Percentiles rank a stretch among this genome's conserved stretches.
These are phyloP conservation scores for Agroathelia rolfsii DNA, from an alignment of 1,284 basidiomycete species.

Conservation along the genomic window DNA sequence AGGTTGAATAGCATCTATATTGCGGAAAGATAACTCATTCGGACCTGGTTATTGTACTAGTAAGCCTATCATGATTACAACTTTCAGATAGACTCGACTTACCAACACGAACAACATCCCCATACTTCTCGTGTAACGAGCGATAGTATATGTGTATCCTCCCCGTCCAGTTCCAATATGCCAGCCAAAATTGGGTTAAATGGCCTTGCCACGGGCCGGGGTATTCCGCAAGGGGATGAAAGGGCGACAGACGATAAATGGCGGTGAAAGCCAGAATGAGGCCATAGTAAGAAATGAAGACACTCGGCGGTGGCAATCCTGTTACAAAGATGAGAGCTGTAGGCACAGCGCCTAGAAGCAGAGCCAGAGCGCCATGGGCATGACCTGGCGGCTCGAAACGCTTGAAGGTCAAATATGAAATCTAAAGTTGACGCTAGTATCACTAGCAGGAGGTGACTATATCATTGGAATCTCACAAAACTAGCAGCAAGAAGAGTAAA, in stretches of 20 bases:
- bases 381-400: conserved; percentile 1
- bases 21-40: conserved; percentile 27
- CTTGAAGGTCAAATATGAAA: conserved; percentile 2
- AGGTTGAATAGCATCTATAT: conserved; percentile 18
- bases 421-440: not conserved
- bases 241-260: conserved; percentile 17
- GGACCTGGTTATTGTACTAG: conserved; percentile 29
- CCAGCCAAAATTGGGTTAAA: conserved; percentile 11
- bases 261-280: too few species aligned
- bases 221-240: conserved; percentile 17
- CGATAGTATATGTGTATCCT: conserved; percentile 15
- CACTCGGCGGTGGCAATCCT: too few species aligned
- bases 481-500: too few species aligned
- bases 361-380: too few species aligned
- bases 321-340: too few species aligned
- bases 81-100: conserved; percentile 28
- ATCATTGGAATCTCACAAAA: too few species aligned
- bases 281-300: too few species aligned
- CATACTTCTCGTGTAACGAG: conserved; percentile 16
- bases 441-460: too few species aligned
- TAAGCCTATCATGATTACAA: conserved; percentile 21
- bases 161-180: conserved; percentile 11
- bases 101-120: conserved; percentile 16
- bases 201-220: conserved; percentile 16
- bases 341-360: too few species aligned